Evolutionary conservation across 768 basidiomycete genomes (phyloP), one percentile per base, ranked within the genome.

Genomic region (Amanita jacksonii): DNA sequence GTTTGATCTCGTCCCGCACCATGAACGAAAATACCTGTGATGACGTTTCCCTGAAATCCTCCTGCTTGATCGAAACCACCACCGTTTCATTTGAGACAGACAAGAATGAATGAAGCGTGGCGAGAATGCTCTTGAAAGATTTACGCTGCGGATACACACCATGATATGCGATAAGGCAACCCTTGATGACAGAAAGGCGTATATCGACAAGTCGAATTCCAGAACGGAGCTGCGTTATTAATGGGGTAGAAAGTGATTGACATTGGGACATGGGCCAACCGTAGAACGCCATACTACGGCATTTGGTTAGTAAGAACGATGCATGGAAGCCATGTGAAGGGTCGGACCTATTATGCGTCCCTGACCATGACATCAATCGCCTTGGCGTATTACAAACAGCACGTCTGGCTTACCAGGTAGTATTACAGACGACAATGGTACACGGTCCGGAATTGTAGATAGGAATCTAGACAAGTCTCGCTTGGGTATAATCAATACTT

Each of bases 241-340:
- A 74, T 0, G 80, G 74, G 0, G 76, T 81, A 3, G 62, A 56
- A 7, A 64, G 63, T 27, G 75, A 73, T 58, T 96, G 91, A 55
- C 92, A 97, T 57, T 94, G 89, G 0, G 86, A 85, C 28, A 93
- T 63, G 0, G 85, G 85, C 79, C 83, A 87, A 10, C 85, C 85
- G 51, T 89, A 82, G 49, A 88, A 77, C 7, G 88, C 81, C 79
- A 90, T 81, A 4, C 82, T 85, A 56, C 9, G 16, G 1, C 8
- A 27, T 3, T 18, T 32, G 12, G 4, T 47, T 16, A 34, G 42
- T 6, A 27, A 15, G 8, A 35, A 19, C 13, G 25, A 25, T 31
- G 13, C 28, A 15, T 16, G 5, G 22, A 15, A 3, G 33, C 23
- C 31, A 18, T 25, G 32, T 25, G 5, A 23, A 24, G 16, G 40